Conservation (phyloP, 352 stramenopile species). For the Phytophthora pinifolia region DNA sequence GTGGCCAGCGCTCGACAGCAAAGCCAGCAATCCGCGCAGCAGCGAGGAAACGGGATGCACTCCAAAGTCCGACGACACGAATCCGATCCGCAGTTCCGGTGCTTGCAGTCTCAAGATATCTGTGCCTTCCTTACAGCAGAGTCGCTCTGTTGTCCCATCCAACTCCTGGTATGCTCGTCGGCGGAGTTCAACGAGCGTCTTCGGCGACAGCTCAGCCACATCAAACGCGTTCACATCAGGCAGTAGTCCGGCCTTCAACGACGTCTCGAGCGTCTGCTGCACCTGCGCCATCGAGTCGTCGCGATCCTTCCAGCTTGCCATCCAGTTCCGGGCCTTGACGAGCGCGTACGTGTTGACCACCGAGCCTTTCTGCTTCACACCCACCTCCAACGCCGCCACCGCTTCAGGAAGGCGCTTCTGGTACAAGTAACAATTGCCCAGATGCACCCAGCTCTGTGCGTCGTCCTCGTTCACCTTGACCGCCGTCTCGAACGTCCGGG, state of each 20-base stretch:
- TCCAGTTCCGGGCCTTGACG: constrained; percentile 70
- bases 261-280: constrained; percentile 20
- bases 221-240: constrained; percentile 41
- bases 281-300: constrained; percentile 50
- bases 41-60: constrained; percentile 76
- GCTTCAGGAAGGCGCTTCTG: constrained; percentile 46
- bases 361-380: constrained; percentile 41
- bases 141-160: constrained; percentile 2
- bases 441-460: constrained; percentile 54
- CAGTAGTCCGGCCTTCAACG: constrained; percentile 13
- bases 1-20: constrained; percentile 39
- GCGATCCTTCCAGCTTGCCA: constrained; percentile 63
- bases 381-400: constrained; percentile 47
- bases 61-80: constrained; percentile 84
- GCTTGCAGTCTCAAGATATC: constrained; percentile 28
- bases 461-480: constrained; percentile 56
- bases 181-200: constrained; percentile 29
- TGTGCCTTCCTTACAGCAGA: constrained; percentile 20
- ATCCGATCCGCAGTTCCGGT: constrained; percentile 51
- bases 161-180: constrained; percentile 15
- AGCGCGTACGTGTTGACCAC: constrained; percentile 40
- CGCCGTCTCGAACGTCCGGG: constrained; percentile 55
- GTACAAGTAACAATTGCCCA: constrained; percentile 75
- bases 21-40: constrained; percentile 59
- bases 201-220: constrained; percentile 41